Evolutionary conservation across 305 asterid genomes (phyloP).

Genomic region (Vinca major): DNA sequence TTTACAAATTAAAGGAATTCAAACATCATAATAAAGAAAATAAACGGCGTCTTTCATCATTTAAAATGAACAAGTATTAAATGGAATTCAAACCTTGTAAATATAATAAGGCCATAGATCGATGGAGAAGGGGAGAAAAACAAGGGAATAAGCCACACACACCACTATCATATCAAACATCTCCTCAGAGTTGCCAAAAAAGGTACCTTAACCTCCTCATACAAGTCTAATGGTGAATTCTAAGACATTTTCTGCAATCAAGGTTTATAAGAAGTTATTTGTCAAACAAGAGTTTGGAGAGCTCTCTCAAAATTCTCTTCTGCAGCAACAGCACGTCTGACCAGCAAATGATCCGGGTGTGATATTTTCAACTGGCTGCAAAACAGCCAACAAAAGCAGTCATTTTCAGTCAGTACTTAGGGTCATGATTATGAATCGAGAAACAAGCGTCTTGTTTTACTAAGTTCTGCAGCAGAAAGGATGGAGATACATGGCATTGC

Average conservation of each 20-base stretch:
- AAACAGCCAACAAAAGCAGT: constrained; percentile 12
- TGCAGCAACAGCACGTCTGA: constrained; percentile 51
- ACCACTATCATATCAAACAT: constrained; percentile 1
- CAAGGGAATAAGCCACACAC: no score
- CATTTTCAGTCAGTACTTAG: constrained; percentile 6
- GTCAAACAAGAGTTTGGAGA: constrained; percentile 62
- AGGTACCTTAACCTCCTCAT: not conserved
- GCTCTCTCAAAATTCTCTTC: constrained; percentile 88
- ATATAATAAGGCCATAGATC: not conserved
- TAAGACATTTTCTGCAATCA: not conserved
- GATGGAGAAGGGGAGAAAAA: not conserved
- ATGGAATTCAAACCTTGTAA: not conserved
- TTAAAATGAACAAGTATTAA: not conserved
- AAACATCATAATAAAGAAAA: not conserved
- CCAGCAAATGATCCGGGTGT: constrained; percentile 76
- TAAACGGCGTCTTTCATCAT: not conserved
- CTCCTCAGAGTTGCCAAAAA: not conserved
- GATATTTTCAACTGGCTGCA: constrained; percentile 90
- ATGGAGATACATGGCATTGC: no score
- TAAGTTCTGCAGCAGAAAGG: no score
- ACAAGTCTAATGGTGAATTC: not conserved
- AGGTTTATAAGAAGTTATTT: constrained; percentile 5
- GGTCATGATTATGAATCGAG: not conserved
- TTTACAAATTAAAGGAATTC: no score
- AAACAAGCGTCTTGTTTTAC: no score